Base-by-base conservation (phyloP, 495 filamentous ascomycete species). In the Xanthoparmelia taractica region DNA sequence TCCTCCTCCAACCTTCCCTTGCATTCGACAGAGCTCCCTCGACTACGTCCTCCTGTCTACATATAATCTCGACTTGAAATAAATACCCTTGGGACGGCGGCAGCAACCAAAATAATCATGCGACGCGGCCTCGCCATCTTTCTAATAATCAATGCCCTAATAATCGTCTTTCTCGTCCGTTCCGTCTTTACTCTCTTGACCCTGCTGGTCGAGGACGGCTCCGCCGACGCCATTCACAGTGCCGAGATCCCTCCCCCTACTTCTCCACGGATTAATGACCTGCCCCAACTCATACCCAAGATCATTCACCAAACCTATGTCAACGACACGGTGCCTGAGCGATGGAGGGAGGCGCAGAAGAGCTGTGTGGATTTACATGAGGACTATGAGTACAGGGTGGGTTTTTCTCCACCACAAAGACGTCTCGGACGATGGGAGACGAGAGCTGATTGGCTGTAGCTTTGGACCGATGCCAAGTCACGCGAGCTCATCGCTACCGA, bases 221-320 rank as follows among this genome's bases (percentile, higher is more conserved):
- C 82, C 6, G 77, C 78, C 50, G 85, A 87, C 71, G 84, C 85
- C 17, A 87, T 89, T 58, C 82, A 80, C 69, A 76, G 77, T 23
- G 75, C 84, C 13, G 85, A 88, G 58, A 78, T 88, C 54, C 85
- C 84, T 1, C 81, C 84, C 25, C 86, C 85, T 1, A 84, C 84
- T 65, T 86, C 84, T 0, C 80, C 80, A 33, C 61, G 84, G 72
- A 80, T 85, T 57, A 80, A 83, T 66, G 74, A 76, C 57, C 79
- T 82, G 41, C 81, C 83, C 13, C 83, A 86, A 66, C 74, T 90
- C 58, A 92, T 95, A 58, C 91, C 91, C 41, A 93, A 92, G 77
- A 93, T 95, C 64, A 90, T 96, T 61, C 91, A 96, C 72, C 90
- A 96, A 71, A 91, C 92, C 36, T 96, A 89, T 72, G 83, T 84